phyloP scores from a whole-genome alignment of 1,284 basidiomycete genomes.

The Puccinia polysora region DNA sequence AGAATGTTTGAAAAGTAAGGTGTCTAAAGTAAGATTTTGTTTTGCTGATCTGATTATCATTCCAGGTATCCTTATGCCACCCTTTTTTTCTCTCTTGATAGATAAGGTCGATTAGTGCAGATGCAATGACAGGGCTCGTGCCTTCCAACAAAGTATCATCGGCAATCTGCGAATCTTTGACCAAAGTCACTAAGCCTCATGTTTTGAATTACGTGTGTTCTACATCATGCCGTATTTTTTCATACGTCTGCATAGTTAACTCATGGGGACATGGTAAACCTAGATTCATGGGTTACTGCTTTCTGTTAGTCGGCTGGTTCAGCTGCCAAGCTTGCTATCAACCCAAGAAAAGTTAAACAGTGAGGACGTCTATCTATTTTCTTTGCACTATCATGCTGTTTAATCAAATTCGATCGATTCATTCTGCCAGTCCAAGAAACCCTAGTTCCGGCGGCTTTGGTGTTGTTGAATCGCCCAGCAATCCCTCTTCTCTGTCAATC shows the following conservation, averaged over 20 bases:
- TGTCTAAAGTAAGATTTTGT: constrained; percentile 19
- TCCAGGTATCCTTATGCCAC: not conserved
- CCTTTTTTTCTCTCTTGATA: constrained; percentile 1
- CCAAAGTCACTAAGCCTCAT: not conserved
- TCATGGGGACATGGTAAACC: not conserved
- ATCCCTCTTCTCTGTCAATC: constrained; percentile 16
- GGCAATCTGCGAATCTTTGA: constrained; percentile 13
- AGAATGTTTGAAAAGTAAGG: constrained; percentile 27
- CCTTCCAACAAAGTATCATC: constrained; percentile 7
- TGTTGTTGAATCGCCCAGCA: not conserved
- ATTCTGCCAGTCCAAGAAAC: not conserved
- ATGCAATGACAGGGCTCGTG: constrained; percentile 37
- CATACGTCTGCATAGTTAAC: not conserved
- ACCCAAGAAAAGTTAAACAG: constrained; percentile 13
- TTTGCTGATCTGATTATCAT: not conserved
- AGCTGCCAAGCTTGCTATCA: constrained; percentile 13
- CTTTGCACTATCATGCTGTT: not conserved
- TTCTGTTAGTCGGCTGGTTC: constrained; percentile 10
- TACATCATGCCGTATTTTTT: no score
- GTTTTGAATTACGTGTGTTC: constrained; percentile 16
- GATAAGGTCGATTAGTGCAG: constrained; percentile 41
- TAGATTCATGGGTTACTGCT: constrained; percentile 36
- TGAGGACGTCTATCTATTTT: constrained; percentile 1
- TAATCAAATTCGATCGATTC: not conserved
- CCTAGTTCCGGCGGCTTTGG: not conserved